A percentile compares a stretch with the other conserved stretches of the same genome.
phyloP scores from a whole-genome alignment of 2,329 filamentous ascomycete species.

The Thielaviopsis cerberus region DNA sequence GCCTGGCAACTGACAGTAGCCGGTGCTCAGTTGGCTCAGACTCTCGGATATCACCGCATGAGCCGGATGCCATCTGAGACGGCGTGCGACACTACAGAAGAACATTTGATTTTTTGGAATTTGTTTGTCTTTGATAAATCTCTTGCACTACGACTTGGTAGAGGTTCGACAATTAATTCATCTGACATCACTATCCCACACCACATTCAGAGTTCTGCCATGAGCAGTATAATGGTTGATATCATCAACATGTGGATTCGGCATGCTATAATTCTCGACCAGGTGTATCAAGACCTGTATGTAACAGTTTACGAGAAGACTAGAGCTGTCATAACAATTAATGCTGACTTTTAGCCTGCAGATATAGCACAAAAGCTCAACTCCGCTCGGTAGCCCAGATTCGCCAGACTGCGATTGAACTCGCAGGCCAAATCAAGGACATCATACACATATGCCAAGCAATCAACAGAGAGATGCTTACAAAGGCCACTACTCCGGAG shows the following conservation, averaged over 20 bases:
- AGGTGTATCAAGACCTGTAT: slow-evolving; percentile 35
- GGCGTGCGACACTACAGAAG: slow-evolving; percentile 1
- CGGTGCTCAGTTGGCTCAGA: slow-evolving; percentile 41
- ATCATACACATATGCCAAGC: slow-evolving; percentile 21
- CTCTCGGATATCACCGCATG: slow-evolving; percentile 39
- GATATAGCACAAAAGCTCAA: slow-evolving; percentile 33
- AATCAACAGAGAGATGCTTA: slow-evolving; percentile 20
- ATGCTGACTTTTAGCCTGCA: slow-evolving; percentile 12
- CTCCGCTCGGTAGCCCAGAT: slow-evolving; percentile 23
- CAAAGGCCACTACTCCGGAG: slow-evolving; percentile 21
- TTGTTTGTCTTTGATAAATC: slow-evolving; percentile 40
- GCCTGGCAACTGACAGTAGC: slow-evolving; percentile 44
- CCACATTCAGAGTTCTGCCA: slow-evolving; percentile 25
- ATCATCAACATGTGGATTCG: slow-evolving; percentile 36
- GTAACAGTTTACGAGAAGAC: slow-evolving; percentile 9
- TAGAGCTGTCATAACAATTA: too few relatives aligned
- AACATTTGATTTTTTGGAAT: slow-evolving; percentile 28
- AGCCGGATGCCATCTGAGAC: background rate
- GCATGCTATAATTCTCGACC: slow-evolving; percentile 36
- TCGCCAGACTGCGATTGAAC: slow-evolving; percentile 21
- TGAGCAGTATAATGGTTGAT: slow-evolving; percentile 17
- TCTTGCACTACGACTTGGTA: slow-evolving; percentile 39
- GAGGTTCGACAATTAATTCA: slow-evolving; percentile 37
- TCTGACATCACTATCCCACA: slow-evolving; percentile 37
- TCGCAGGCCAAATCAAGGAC: slow-evolving; percentile 22